These are phyloP conservation scores for Yamadazyma phyllophila DNA, from an alignment of 805 yeast genomes.

Conservation along the genomic window DNA sequence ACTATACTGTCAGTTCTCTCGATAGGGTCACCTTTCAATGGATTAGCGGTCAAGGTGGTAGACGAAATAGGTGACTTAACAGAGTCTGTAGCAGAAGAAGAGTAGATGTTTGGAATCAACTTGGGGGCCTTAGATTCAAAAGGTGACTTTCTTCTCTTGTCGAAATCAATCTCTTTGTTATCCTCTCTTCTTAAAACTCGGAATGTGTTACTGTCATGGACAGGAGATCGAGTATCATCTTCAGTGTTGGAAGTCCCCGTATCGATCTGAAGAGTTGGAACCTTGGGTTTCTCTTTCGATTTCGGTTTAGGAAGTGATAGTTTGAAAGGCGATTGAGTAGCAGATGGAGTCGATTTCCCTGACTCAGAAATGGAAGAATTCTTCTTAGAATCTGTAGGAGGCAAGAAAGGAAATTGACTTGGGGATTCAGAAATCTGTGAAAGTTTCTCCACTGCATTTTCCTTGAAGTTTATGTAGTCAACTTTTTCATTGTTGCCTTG, in stretches of 20 bases:
- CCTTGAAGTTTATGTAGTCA: slow-evolving; percentile 62
- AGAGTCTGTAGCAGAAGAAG: slow-evolving; percentile 26
- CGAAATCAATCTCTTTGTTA: slow-evolving; percentile 71
- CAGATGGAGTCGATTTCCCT: background rate
- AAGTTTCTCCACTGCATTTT: slow-evolving; percentile 19
- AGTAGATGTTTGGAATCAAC: slow-evolving; percentile 32
- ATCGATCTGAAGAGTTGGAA: slow-evolving; percentile 15
- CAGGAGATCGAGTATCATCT: slow-evolving; percentile 1
- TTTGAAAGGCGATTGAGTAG: slow-evolving; percentile 11
- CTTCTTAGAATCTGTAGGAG: background rate
- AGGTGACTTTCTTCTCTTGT: slow-evolving; percentile 74
- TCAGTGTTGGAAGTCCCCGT: slow-evolving; percentile 6
- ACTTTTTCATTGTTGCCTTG: slow-evolving; percentile 40
- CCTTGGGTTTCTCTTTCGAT: slow-evolving; percentile 7
- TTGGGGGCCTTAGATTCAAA: slow-evolving; percentile 49
- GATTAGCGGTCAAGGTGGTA: slow-evolving; percentile 29
- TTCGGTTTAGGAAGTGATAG: slow-evolving; percentile 13
- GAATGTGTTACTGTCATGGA: slow-evolving; percentile 31
- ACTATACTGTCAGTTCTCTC: slow-evolving; percentile 38
- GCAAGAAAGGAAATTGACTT: slow-evolving; percentile 9
- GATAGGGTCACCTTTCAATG: slow-evolving; percentile 22
- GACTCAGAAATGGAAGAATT: too few relatives aligned
- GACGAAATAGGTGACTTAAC: slow-evolving; percentile 34
- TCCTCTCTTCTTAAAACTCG: slow-evolving; percentile 65
- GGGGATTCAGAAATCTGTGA: slow-evolving; percentile 16